Percentiles rank a stretch among this genome's conserved stretches.
These are phyloP conservation scores for Lactuca sativa DNA, from an alignment of 129 eudicot species.

Conservation along the genomic window DNA sequence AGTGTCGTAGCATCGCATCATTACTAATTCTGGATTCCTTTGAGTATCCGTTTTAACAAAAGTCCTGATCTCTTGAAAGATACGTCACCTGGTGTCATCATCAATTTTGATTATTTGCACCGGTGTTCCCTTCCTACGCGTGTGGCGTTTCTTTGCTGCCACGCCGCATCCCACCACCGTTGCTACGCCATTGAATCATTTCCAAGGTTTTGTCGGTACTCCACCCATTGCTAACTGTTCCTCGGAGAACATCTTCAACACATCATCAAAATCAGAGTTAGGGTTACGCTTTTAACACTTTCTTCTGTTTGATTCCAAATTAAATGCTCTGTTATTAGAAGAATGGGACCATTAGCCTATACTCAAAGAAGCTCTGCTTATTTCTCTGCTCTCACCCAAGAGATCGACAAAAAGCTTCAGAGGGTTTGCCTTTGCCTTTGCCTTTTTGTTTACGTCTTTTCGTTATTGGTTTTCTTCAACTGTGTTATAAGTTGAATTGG, in stretches of 20 bases:
- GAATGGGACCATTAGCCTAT: slow-evolving; percentile 34
- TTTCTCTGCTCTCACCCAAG: slow-evolving; percentile 72
- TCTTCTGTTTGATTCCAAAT: not conserved
- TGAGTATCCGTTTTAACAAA: not conserved
- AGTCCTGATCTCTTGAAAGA: not conserved
- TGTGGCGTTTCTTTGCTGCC: slow-evolving; percentile 27
- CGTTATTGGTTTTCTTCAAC: not conserved
- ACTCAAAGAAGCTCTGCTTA: slow-evolving; percentile 58
- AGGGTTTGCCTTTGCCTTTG: slow-evolving; percentile 36
- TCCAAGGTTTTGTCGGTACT: not conserved
- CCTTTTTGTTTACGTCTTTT: not conserved
- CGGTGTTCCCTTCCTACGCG: slow-evolving; percentile 11
- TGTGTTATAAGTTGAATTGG: not conserved
- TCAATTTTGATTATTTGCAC: not conserved
- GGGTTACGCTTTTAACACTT: not conserved
- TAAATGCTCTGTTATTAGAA: slow-evolving; percentile 9
- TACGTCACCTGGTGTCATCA: slow-evolving; percentile 4
- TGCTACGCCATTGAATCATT: slow-evolving; percentile 10
- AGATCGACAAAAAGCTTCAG: slow-evolving; percentile 74
- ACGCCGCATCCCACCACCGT: slow-evolving; percentile 18
- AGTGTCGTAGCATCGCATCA: not conserved
- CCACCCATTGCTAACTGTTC: not conserved
- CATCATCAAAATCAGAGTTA: not conserved
- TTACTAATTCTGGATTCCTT: no score
- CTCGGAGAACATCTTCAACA: not conserved